Evolutionary conservation across 768 basidiomycete species (phyloP).

Genomic region (Tylopilus cervinicoccineus): DNA sequence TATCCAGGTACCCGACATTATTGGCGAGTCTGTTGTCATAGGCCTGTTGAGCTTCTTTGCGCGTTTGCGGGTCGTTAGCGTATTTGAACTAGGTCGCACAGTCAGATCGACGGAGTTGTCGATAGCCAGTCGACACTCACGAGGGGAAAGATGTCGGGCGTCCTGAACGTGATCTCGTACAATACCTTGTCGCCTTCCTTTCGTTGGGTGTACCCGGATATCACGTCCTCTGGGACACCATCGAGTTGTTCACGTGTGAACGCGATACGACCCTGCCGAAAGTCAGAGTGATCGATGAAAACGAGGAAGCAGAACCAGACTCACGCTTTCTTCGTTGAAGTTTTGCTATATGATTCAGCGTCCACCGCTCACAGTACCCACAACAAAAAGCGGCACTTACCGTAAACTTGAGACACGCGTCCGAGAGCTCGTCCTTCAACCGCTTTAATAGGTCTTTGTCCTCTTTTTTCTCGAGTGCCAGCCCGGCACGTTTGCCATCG

Average conservation of each 20-base stretch:
- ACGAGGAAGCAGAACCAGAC: conserved; percentile 3
- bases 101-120: not conserved
- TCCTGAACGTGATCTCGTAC: conserved; percentile 77
- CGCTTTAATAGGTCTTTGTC: conserved; percentile 47
- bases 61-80: conserved; percentile 66
- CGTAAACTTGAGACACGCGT: conserved; percentile 73
- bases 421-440: conserved; percentile 75
- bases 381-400: conserved; percentile 36
- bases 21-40: conserved; percentile 64
- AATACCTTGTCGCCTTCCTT: conserved; percentile 53
- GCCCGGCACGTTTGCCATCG: conserved; percentile 76
- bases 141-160: conserved; percentile 76
- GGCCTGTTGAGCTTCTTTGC: conserved; percentile 59
- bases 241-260: conserved; percentile 74
- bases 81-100: conserved; percentile 64
- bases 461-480: conserved; percentile 65
- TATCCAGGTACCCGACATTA: conserved; percentile 69
- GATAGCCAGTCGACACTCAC: conserved; percentile 36
- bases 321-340: conserved; percentile 83
- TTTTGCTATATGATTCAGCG: conserved; percentile 55
- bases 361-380: not conserved
- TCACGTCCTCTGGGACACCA: conserved; percentile 76
- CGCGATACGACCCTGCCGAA: conserved; percentile 49
- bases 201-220: conserved; percentile 72
- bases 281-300: not conserved